Conservation (phyloP, 106 monocot species). For the Allium cepa region DNA sequence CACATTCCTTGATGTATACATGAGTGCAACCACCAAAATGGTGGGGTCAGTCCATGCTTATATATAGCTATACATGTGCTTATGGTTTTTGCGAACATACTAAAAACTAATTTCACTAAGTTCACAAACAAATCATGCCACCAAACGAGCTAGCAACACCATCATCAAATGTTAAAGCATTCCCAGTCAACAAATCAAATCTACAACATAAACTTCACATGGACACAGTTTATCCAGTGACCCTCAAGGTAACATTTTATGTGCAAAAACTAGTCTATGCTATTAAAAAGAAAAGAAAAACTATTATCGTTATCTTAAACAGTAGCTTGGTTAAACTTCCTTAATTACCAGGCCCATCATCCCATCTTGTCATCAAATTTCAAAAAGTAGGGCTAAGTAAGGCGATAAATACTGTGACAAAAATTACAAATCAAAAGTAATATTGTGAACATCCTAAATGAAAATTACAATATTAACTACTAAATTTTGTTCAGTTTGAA, state of each 20-base stretch:
- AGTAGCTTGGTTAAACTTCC: no score
- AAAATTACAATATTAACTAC: background rate
- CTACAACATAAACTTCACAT: background rate
- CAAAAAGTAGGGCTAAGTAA: background rate
- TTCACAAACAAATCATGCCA: background rate
- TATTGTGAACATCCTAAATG: no score
- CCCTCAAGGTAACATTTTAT: conserved; percentile 17
- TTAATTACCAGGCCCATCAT: no score
- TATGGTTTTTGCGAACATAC: background rate
- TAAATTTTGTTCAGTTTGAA: conserved; percentile 8
- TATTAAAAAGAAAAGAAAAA: background rate
- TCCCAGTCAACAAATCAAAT: conserved; percentile 1
- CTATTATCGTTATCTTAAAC: no score
- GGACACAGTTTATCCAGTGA: conserved; percentile 9
- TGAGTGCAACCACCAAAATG: conserved; percentile 2
- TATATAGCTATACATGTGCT: background rate
- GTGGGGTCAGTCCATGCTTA: background rate
- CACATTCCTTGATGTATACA: background rate
- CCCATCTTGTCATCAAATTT: background rate
- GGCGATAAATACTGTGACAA: no score
- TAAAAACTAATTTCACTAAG: background rate
- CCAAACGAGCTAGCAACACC: conserved; percentile 5
- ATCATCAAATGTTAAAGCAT: background rate
- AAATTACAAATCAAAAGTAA: no score
- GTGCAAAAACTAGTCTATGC: background rate